These are phyloP conservation scores for Handroanthus guayacan DNA, from an alignment of 257 asterid genomes.

Conservation along the genomic window DNA sequence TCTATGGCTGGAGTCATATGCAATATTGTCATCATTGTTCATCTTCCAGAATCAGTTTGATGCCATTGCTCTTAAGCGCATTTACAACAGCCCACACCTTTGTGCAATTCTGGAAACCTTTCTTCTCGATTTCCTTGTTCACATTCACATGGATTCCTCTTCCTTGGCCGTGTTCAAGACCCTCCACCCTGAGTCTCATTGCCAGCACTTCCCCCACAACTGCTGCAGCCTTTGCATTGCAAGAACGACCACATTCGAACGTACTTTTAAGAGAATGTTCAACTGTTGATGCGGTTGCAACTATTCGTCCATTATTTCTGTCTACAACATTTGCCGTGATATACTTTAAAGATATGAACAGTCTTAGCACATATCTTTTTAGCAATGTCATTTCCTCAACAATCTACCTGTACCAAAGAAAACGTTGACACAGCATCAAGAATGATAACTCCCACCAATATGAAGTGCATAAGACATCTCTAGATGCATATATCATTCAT, in stretches of 20 bases:
- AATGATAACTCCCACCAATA: not conserved
- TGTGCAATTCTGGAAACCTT: conserved; percentile 74
- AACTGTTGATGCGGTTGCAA: conserved; percentile 76
- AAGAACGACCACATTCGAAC: conserved; percentile 79
- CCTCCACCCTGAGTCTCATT: conserved; percentile 83
- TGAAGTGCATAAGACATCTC: too few species aligned
- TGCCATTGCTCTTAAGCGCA: conserved; percentile 65
- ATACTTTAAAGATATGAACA: conserved; percentile 82
- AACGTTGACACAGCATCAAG: not conserved
- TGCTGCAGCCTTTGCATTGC: conserved; percentile 90
- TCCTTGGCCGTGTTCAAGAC: conserved; percentile 83
- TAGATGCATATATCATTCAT: too few species aligned
- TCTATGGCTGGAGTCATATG: conserved; percentile 31
- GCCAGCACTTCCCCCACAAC: conserved; percentile 92
- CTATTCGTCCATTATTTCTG: conserved; percentile 70
- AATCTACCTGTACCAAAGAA: conserved; percentile 26
- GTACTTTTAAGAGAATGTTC: conserved; percentile 73
- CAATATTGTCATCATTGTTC: conserved; percentile 32
- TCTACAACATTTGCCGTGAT: conserved; percentile 87
- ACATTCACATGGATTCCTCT: conserved; percentile 74
- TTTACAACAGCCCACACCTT: conserved; percentile 78
- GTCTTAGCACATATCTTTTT: conserved; percentile 77
- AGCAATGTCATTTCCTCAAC: conserved; percentile 57
- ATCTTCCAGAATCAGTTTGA: conserved; percentile 65
- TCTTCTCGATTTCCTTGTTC: conserved; percentile 77